Evolutionary conservation across 2,329 filamentous ascomycete genomes (phyloP), one percentile per base, ranked within the genome.

Genomic region (Arthrocladium fulminans): DNA sequence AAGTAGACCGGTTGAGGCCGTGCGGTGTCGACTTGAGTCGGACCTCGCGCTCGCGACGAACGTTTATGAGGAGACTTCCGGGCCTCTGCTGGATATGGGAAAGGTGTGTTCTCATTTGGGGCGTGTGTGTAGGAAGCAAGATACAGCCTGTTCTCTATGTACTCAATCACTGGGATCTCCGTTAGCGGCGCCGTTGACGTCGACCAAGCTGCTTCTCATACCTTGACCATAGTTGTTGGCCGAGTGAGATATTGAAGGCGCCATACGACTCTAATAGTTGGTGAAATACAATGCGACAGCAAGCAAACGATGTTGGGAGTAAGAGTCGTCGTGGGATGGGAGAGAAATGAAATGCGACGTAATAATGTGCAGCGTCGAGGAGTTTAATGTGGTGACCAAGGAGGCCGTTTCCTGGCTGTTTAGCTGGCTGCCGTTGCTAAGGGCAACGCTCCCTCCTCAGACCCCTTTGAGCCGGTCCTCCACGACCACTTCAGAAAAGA

Each of bases 121-220:
- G 86, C 73, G 57, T 87, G 82, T 46, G 85, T 80, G 67, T 96
- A 98, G 32, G 90, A 89, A 57, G 88, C 92, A 57, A 98, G 82
- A 66, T 97, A 98, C 44, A 98, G 77, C 50, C 90, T 88, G 71
- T 96, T 92, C 95, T 62, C 51, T 23, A 39, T 34, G 30, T 32
- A 43, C 23, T 49, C 25, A n/a, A 46, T 25, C 42, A 47, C 46
- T 57, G 41, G 55, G 52, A 37, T 24, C 25, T 20, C 15, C 37
- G 41, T 49, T 37, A 43, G 32, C 48, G 22, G 56, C 57, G 34
- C 58, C 46, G 57, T 49, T 49, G 57, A 53, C 55, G 59, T 56
- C 86, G 73, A 88, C 86, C 29, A 19, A 13, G 61, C 96, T 94
- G 69, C 95, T 96, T 73, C 96, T 89, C 64, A 96, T 89, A 60